These are phyloP conservation scores for Vinca minor DNA, from an alignment of 257 asterid genomes.

Conservation along the genomic window DNA sequence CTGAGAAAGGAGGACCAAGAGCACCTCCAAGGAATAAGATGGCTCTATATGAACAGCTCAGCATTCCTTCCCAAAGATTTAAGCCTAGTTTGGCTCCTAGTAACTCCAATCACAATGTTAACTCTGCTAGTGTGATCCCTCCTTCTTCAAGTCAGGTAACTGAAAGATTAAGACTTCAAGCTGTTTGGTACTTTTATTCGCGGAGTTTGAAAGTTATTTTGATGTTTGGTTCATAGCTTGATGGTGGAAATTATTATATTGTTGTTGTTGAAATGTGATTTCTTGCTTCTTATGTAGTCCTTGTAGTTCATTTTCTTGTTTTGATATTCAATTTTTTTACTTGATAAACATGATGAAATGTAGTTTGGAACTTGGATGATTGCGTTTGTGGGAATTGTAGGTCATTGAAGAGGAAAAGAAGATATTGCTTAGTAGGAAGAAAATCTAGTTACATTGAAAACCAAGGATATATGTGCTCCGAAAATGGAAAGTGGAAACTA, in stretches of 20 bases:
- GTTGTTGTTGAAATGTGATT: no score
- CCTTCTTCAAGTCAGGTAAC: conserved; percentile 52
- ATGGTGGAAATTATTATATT: no score
- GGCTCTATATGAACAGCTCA: conserved; percentile 93
- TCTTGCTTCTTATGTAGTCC: no score
- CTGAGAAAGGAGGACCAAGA: conserved; percentile 93
- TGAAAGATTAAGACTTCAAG: conserved; percentile 1
- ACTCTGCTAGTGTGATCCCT: conserved; percentile 30
- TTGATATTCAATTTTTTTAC: no score
- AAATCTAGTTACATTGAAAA: neutral
- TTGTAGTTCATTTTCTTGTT: no score
- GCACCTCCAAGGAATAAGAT: conserved; percentile 99
- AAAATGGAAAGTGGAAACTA: neutral
- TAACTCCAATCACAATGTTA: no score
- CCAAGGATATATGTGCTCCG: neutral
- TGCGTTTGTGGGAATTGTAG: neutral
- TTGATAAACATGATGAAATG: neutral
- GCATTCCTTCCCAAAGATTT: conserved; percentile 77
- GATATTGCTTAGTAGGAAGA: neutral
- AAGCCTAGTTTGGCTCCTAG: conserved; percentile 21
- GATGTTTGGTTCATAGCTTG: no score
- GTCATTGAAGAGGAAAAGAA: neutral
- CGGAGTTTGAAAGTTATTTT: no score
- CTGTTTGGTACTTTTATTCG: no score
- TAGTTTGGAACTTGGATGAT: neutral